Conservation (phyloP, 179 eudicot genomes). For the Silene vulgaris region DNA sequence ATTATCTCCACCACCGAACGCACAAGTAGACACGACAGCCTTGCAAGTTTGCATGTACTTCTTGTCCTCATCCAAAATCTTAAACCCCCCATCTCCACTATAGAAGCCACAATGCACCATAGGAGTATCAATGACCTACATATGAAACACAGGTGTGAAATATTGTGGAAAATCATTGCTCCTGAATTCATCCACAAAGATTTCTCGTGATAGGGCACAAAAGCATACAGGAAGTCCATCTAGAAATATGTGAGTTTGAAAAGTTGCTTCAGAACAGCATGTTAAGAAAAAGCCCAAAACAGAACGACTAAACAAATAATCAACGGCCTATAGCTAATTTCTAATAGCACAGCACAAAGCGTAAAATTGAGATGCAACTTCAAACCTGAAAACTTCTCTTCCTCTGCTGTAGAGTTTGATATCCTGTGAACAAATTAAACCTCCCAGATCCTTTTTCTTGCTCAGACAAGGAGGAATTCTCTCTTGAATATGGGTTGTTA, state of each 20-base stretch:
- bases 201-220: slow-evolving; percentile 9
- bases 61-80: slow-evolving; percentile 76
- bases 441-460: slow-evolving; percentile 48
- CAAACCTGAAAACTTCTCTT: slow-evolving; percentile 71
- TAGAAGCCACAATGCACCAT: slow-evolving; percentile 85
- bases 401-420: slow-evolving; percentile 72
- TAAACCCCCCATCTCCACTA: slow-evolving; percentile 78
- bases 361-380: slow-evolving; percentile 1
- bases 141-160: slow-evolving; percentile 10
- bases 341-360: not conserved
- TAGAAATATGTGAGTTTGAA: slow-evolving; percentile 1
- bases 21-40: slow-evolving; percentile 92
- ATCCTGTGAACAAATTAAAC: slow-evolving; percentile 84
- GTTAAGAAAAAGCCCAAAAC: not conserved
- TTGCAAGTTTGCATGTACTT: slow-evolving; percentile 64
- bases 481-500: slow-evolving; percentile 32
- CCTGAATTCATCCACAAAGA: not conserved
- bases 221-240: not conserved
- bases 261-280: not conserved
- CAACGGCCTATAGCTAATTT: slow-evolving; percentile 8
- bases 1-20: slow-evolving; percentile 98
- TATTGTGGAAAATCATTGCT: not conserved
- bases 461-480: slow-evolving; percentile 35
- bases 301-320: not conserved
- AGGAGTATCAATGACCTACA: slow-evolving; percentile 56